Evolutionary conservation across 352 stramenopile genomes (phyloP).

Genomic region (Aphanomyces cochlioides): DNA sequence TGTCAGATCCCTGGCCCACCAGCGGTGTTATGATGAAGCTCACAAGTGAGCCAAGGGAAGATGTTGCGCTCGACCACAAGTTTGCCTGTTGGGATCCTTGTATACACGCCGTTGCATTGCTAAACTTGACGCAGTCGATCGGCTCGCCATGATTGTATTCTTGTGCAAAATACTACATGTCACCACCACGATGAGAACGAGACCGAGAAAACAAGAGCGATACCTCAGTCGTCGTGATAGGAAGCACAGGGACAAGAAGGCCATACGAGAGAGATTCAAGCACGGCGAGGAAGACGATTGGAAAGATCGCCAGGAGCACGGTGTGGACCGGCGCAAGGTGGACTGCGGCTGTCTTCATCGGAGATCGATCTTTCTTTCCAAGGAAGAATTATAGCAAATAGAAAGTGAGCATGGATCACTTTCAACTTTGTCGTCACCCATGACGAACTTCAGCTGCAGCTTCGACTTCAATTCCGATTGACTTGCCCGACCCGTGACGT

Average conservation of each 20-base stretch:
- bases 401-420: too few relatives aligned
- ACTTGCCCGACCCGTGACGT: too few relatives aligned
- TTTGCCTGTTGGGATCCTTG: slow-evolving; percentile 61
- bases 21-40: slow-evolving; percentile 69
- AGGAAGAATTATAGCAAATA: too few relatives aligned
- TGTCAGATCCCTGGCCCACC: slow-evolving; percentile 67
- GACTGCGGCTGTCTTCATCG: too few relatives aligned
- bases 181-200: neutral
- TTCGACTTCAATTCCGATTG: too few relatives aligned
- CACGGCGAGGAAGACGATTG: slow-evolving; percentile 24
- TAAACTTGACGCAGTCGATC: slow-evolving; percentile 56
- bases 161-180: slow-evolving; percentile 67
- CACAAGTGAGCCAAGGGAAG: slow-evolving; percentile 49
- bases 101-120: slow-evolving; percentile 42
- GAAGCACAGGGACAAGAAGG: slow-evolving; percentile 60
- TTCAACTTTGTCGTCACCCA: too few relatives aligned
- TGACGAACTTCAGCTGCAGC: too few relatives aligned
- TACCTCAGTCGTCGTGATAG: slow-evolving; percentile 66
- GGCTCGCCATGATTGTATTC: slow-evolving; percentile 42
- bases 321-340: slow-evolving; percentile 3
- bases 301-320: slow-evolving; percentile 1
- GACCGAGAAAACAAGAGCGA: neutral
- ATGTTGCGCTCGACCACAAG: slow-evolving; percentile 71
- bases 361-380: too few relatives aligned
- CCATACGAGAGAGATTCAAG: slow-evolving; percentile 56